Percentiles rank a stretch among this genome's conserved stretches.
Conservation (phyloP, 495 filamentous ascomycete genomes). For the Xanthoparmelia taractica region DNA sequence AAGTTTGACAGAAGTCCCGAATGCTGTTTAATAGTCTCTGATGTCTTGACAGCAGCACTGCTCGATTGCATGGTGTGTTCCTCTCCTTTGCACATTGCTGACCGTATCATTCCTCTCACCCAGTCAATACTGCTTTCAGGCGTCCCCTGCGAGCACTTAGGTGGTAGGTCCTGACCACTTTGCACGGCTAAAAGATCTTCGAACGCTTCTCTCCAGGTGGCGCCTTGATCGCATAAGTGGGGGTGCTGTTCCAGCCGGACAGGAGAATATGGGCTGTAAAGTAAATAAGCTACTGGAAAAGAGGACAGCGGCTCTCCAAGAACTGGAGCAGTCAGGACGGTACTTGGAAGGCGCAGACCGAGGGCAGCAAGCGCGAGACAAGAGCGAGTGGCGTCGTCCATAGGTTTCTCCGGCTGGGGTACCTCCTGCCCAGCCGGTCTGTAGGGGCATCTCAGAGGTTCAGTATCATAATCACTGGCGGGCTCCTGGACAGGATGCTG, state of each 20-base stretch:
- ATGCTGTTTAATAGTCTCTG: not conserved
- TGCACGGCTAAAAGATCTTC: constrained; percentile 47
- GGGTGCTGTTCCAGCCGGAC: constrained; percentile 40
- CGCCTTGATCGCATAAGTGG: constrained; percentile 24
- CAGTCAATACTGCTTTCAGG: constrained; percentile 9
- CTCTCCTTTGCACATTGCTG: not conserved
- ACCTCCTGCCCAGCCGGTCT: constrained; percentile 15
- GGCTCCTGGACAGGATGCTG: not conserved
- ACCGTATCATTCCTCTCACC: constrained; percentile 17
- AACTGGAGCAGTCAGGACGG: not conserved
- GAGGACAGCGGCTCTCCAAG: constrained; percentile 6
- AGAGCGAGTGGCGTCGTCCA: not conserved
- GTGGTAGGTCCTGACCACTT: constrained; percentile 39
- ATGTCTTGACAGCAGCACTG: not conserved
- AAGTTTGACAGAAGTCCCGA: constrained; percentile 1
- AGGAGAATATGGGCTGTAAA: constrained; percentile 47
- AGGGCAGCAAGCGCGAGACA: not conserved
- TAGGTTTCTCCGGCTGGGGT: not conserved
- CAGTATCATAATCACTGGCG: not conserved
- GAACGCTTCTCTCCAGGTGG: constrained; percentile 46
- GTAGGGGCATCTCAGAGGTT: constrained; percentile 15
- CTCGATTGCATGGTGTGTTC: not conserved
- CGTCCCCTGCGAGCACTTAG: not conserved
- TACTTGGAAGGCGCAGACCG: not conserved
- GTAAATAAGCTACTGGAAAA: constrained; percentile 36